Percentiles rank a stretch among this genome's conserved stretches.
Evolutionary conservation across 768 basidiomycete genomes (phyloP).

Genomic region (Sistotremastrum niveocremeum): DNA sequence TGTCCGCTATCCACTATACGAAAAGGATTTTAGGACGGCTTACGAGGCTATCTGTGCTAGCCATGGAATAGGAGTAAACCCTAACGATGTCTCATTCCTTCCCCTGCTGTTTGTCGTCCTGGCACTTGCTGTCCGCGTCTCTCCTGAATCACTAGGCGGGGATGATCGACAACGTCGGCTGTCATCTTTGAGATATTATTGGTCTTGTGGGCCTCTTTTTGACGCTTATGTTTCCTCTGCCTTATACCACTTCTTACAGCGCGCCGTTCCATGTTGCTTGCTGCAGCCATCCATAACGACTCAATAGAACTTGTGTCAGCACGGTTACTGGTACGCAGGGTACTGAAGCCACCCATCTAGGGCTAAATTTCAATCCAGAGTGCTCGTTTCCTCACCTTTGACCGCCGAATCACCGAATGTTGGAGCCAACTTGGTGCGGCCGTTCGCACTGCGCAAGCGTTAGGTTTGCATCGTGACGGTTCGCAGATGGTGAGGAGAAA

Average conservation of each 20-base stretch:
- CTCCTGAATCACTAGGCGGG: slow-evolving; percentile 74
- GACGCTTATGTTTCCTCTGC: background rate
- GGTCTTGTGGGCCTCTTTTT: slow-evolving; percentile 62
- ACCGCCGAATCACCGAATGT: slow-evolving; percentile 83
- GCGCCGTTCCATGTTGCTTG: slow-evolving; percentile 75
- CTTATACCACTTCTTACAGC: slow-evolving; percentile 30
- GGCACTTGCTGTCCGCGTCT: slow-evolving; percentile 73
- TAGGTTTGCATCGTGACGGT: slow-evolving; percentile 86
- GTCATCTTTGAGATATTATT: slow-evolving; percentile 83
- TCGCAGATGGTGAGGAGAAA: slow-evolving; percentile 50
- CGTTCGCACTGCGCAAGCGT: slow-evolving; percentile 83
- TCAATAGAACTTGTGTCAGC: slow-evolving; percentile 86
- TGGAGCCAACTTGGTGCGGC: slow-evolving; percentile 94
- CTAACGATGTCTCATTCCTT: slow-evolving; percentile 69
- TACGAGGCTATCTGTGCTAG: slow-evolving; percentile 49
- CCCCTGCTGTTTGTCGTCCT: slow-evolving; percentile 90
- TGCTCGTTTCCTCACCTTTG: slow-evolving; percentile 57
- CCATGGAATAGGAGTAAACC: slow-evolving; percentile 48
- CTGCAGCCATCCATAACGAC: slow-evolving; percentile 88
- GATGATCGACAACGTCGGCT: slow-evolving; percentile 63
- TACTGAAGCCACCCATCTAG: background rate
- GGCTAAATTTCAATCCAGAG: slow-evolving; percentile 26
- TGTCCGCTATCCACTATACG: slow-evolving; percentile 86
- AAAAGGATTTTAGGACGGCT: slow-evolving; percentile 62
- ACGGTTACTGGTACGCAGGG: slow-evolving; percentile 48